Evolutionary conservation across 2,329 filamentous ascomycete genomes (phyloP), one percentile per base, ranked within the genome.

Genomic region (Nothopassalora personata): DNA sequence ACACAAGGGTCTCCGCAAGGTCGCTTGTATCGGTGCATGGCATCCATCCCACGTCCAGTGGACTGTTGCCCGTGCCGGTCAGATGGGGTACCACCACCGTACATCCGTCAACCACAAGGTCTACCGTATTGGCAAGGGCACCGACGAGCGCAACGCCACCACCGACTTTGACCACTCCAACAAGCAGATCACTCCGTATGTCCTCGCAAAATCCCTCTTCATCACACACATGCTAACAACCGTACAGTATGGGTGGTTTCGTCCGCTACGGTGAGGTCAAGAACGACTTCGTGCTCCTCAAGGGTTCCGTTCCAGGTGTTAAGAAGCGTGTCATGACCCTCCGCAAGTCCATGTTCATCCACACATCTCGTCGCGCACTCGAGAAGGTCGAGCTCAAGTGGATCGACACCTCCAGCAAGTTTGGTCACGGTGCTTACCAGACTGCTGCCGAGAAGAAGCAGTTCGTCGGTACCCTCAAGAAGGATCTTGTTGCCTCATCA

Each of bases 101-200:
- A 99, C 94, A 76, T 97, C 94, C 67, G 90, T 94, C 84, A 99
- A 99, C 90, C 94, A 99, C 91, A 99, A 99, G 90, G 81, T 99
- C 77, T 99, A 97, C 90, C 91, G 94, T 71, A 90, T 99, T 72
- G 94, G 93, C 77, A 95, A 94, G 87, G 93, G 85, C 73, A 83
- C 84, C 69, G 90, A 94, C 74, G 91, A 94, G 77, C 87, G 87
- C 79, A 97, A 91, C 81, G 94, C 91, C 73, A 89, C 93, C 60
- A 99, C 94, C 69, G 91, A 97, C 68, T 87, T 93, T 76, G 94
- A 99, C 76, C 86, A 96, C 77, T 95, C 92, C 83, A 97, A 97
- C 89, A 99, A 99, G 90, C 87, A 85, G 78, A 99, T 99, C 80
- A 97, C 93, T 78, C 93, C 93, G 93, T 97, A 94, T 78, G 93